Evolutionary conservation across 2,329 filamentous ascomycete genomes (phyloP), one percentile per base, ranked within the genome.

Genomic region (Anthostomella pinea): DNA sequence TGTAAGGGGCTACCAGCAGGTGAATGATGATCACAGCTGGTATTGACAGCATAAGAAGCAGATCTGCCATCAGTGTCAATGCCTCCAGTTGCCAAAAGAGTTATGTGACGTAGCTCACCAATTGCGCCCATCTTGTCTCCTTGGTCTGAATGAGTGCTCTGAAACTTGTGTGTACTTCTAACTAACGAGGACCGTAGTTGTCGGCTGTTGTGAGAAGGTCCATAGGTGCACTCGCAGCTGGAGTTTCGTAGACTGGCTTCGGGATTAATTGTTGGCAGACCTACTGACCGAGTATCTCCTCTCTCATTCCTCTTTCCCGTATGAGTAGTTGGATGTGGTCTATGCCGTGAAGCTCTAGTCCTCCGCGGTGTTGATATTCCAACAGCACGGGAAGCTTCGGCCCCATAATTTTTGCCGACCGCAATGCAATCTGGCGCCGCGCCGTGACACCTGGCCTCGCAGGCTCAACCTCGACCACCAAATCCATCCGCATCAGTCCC

Each of bases 1-100:
- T 96, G 68, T 94, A 91, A 1, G 93, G 93, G 8, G 90, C 80
- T 16, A 81, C 60, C 43, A 80, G 56, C 37, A 95, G 78, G 62
- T 95, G 87, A 36, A 85, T 37, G 40, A 85, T 60, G 51, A 87
- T 71, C 21, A 83, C 58, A 3, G 71, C 60, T 1, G 86, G 84
- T 39, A 89, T 69, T 32, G 81, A 64, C 46, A 81, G 57, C 35
- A 67, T 60, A 25, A 83, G 56, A 11, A 71, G 39, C 18, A 60
- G 48, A 50, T 78, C 74, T 75, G 59, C n/a, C 26, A 25, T 27
- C 4, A 28, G 26, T 19, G 19, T 48, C 38, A 44, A n/a, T 15
- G 17, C 15, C 7, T 27, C 37, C 14, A 23, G 14, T 5, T 15
- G 6, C 13, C n/a, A n/a, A n/a, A n/a, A n/a, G n/a, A n/a, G n/a